phyloP scores from a whole-genome alignment of 2,329 filamentous ascomycete genomes.

The Coniella lustricola region DNA sequence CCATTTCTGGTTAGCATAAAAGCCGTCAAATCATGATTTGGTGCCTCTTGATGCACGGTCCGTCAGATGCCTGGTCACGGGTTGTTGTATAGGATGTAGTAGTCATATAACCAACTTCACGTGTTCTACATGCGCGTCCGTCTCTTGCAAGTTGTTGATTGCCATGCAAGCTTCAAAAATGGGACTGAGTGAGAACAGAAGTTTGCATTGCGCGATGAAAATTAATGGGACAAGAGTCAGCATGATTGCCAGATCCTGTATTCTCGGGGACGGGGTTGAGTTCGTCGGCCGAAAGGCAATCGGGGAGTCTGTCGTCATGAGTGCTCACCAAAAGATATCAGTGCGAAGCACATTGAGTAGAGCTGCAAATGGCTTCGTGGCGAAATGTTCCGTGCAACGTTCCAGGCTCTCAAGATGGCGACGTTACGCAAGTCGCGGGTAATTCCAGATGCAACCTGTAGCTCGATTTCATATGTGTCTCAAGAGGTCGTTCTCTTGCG shows the following conservation, averaged over 20 bases:
- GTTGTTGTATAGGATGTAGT: neutral
- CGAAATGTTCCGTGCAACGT: neutral
- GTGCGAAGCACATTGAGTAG: neutral
- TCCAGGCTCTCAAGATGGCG: constrained; percentile 9
- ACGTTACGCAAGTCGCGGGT: constrained; percentile 17
- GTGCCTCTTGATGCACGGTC: neutral
- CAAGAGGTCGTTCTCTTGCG: constrained; percentile 3
- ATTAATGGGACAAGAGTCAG: too few relatives aligned
- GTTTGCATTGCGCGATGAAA: too few relatives aligned
- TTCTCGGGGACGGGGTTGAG: too few relatives aligned
- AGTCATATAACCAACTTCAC: too few relatives aligned
- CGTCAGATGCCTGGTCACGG: neutral
- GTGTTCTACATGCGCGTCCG: too few relatives aligned
- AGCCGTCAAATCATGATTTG: neutral
- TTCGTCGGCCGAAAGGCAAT: neutral
- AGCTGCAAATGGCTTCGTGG: constrained; percentile 4
- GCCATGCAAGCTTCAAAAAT: too few relatives aligned
- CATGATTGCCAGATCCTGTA: too few relatives aligned
- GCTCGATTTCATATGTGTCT: constrained; percentile 19
- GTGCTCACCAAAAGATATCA: neutral
- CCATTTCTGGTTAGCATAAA: constrained; percentile 9
- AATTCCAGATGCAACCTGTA: constrained; percentile 15
- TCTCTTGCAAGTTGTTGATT: too few relatives aligned
- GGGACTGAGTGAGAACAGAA: too few relatives aligned
- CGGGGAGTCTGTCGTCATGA: neutral